Evolutionary conservation across 257 asterid genomes (phyloP).

Genomic region (Ophiorrhiza pumila): DNA sequence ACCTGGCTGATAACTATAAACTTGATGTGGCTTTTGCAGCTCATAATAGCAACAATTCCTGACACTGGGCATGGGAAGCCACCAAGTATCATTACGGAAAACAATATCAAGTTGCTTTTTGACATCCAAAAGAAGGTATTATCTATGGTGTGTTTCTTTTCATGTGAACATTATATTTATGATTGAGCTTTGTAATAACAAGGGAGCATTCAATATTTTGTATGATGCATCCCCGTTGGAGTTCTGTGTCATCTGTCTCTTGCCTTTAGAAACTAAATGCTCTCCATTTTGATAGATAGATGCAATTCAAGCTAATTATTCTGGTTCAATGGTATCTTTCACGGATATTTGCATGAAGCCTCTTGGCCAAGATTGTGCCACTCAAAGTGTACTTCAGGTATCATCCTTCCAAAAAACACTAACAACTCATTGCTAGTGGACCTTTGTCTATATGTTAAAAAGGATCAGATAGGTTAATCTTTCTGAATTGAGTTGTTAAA

Average conservation of each 20-base stretch:
- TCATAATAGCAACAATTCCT: slow-evolving; percentile 79
- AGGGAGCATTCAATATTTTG: background rate
- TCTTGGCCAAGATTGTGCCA: slow-evolving; percentile 93
- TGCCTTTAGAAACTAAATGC: slow-evolving; percentile 14
- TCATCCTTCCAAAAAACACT: slow-evolving; percentile 3
- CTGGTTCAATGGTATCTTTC: slow-evolving; percentile 79
- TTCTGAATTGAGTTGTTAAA: background rate
- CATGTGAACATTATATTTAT: background rate
- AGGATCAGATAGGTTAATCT: background rate
- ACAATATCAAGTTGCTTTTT: slow-evolving; percentile 79
- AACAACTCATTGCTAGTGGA: background rate
- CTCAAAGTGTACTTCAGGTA: slow-evolving; percentile 98
- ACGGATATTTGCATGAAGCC: slow-evolving; percentile 98
- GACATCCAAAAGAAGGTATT: slow-evolving; percentile 89
- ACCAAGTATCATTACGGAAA: slow-evolving; percentile 83
- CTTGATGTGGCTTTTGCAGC: slow-evolving; percentile 54
- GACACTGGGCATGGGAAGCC: slow-evolving; percentile 56
- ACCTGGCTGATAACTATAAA: slow-evolving; percentile 8
- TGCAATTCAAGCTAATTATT: slow-evolving; percentile 75
- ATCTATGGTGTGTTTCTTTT: background rate
- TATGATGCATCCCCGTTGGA: background rate
- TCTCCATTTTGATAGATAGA: slow-evolving; percentile 66
- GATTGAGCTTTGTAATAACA: background rate
- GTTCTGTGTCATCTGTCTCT: background rate
- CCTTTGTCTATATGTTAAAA: slow-evolving; percentile 3